Percentiles rank a stretch among this genome's conserved stretches.
Conservation (phyloP, 305 asterid genomes). For the Caryopteris hybrid region DNA sequence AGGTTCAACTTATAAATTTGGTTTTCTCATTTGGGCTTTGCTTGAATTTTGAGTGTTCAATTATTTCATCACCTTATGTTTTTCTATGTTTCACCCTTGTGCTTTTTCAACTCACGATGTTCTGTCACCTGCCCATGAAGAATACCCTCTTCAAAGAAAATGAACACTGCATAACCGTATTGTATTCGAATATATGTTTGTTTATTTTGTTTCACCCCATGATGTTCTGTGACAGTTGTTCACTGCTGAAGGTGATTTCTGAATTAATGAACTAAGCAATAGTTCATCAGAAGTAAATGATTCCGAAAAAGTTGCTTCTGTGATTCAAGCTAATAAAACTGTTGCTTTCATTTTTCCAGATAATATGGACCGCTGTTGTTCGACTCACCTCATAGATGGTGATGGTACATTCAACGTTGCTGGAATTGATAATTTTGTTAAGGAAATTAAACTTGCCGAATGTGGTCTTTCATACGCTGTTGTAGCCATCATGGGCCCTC, state of each 20-base stretch:
- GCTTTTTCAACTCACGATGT: no score
- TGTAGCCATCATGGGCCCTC: slow-evolving; percentile 79
- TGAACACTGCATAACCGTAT: no score
- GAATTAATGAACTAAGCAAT: not conserved
- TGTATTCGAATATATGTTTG: no score
- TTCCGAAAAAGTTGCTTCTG: slow-evolving; percentile 2
- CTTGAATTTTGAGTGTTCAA: no score
- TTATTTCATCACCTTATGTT: no score
- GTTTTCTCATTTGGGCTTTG: no score
- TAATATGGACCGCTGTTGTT: slow-evolving; percentile 46
- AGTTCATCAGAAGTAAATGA: slow-evolving; percentile 14
- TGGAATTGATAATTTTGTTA: slow-evolving; percentile 55
- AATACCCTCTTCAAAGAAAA: no score
- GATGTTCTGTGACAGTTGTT: not conserved
- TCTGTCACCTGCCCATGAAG: no score
- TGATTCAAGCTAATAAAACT: slow-evolving; percentile 13
- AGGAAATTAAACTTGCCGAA: slow-evolving; percentile 60
- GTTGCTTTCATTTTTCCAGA: slow-evolving; percentile 36
- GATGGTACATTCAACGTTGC: slow-evolving; percentile 76
- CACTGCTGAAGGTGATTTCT: slow-evolving; percentile 22
- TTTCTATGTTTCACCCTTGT: no score
- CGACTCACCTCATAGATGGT: slow-evolving; percentile 95
- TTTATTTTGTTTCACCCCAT: slow-evolving; percentile 25
- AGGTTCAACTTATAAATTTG: no score
- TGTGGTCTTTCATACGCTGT: slow-evolving; percentile 63